phyloP scores from a whole-genome alignment of 768 basidiomycete genomes.

The Gelatoporia subvermispora region DNA sequence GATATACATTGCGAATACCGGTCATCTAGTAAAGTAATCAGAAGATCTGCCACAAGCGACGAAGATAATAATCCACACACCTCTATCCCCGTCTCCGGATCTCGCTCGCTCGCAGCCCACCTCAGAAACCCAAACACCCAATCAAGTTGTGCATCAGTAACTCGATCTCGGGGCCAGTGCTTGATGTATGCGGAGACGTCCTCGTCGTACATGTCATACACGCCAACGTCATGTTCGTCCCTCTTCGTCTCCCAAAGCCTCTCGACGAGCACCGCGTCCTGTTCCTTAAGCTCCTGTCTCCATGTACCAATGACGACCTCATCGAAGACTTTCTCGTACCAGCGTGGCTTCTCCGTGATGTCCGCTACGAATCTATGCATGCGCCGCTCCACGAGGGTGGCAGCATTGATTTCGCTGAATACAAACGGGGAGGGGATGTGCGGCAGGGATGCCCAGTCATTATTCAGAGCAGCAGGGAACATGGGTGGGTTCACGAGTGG shows the following conservation, averaged over 20 bases:
- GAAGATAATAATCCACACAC: neutral
- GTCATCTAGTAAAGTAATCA: neutral
- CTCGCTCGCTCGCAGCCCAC: slow-evolving; percentile 4
- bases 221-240: neutral
- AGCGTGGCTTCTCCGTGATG: slow-evolving; percentile 7
- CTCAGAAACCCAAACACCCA: slow-evolving; percentile 11
- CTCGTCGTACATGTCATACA: neutral
- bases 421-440: slow-evolving; percentile 9
- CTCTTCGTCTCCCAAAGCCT: slow-evolving; percentile 2
- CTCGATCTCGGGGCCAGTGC: slow-evolving; percentile 9
- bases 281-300: slow-evolving; percentile 10
- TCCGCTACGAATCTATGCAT: slow-evolving; percentile 6
- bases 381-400: slow-evolving; percentile 11
- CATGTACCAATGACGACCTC: slow-evolving; percentile 7
- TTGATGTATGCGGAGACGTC: neutral
- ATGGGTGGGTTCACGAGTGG: too few relatives aligned
- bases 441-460: too few relatives aligned
- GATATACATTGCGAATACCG: neutral
- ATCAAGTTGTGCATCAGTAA: slow-evolving; percentile 7
- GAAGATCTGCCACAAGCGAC: neutral
- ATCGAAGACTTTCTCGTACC: slow-evolving; percentile 17
- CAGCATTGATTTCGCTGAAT: neutral
- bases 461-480: too few relatives aligned
- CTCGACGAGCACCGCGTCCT: slow-evolving; percentile 6
- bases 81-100: slow-evolving; percentile 9